These are phyloP conservation scores for Daldinia decipiens DNA, from an alignment of 495 filamentous ascomycete species.

Conservation along the genomic window DNA sequence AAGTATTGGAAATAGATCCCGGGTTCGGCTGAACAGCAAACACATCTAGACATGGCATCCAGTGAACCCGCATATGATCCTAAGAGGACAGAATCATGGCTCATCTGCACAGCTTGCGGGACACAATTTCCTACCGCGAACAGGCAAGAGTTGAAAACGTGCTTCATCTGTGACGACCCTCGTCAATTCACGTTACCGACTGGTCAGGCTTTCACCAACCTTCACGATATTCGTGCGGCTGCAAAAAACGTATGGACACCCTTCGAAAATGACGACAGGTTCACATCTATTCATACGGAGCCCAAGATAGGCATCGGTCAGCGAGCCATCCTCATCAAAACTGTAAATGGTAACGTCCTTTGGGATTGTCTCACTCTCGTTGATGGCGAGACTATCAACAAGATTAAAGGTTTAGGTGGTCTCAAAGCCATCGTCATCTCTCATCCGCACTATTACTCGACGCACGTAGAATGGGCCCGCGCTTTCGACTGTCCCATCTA, in stretches of 20 bases:
- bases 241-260: slow-evolving; percentile 58
- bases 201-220: slow-evolving; percentile 69
- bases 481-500: slow-evolving; percentile 73
- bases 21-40: neutral
- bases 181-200: slow-evolving; percentile 73
- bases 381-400: slow-evolving; percentile 65
- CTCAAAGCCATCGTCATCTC: slow-evolving; percentile 79
- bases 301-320: slow-evolving; percentile 79
- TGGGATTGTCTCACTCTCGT: slow-evolving; percentile 79
- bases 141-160: slow-evolving; percentile 58
- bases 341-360: slow-evolving; percentile 70
- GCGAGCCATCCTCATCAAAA: slow-evolving; percentile 71
- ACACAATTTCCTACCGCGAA: slow-evolving; percentile 70
- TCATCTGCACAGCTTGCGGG: slow-evolving; percentile 74
- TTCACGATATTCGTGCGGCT: slow-evolving; percentile 50
- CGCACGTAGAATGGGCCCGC: slow-evolving; percentile 73
- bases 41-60: slow-evolving; percentile 27
- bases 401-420: slow-evolving; percentile 63
- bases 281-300: slow-evolving; percentile 65
- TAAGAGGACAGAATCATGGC: slow-evolving; percentile 55
- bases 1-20: neutral
- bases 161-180: slow-evolving; percentile 81
- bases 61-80: slow-evolving; percentile 31
- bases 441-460: slow-evolving; percentile 82
- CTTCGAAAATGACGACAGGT: slow-evolving; percentile 43